Percentiles rank a stretch among this genome's conserved stretches.
Evolutionary conservation across 1,284 basidiomycete genomes (phyloP).

Genomic region (Xanthoconium separans): DNA sequence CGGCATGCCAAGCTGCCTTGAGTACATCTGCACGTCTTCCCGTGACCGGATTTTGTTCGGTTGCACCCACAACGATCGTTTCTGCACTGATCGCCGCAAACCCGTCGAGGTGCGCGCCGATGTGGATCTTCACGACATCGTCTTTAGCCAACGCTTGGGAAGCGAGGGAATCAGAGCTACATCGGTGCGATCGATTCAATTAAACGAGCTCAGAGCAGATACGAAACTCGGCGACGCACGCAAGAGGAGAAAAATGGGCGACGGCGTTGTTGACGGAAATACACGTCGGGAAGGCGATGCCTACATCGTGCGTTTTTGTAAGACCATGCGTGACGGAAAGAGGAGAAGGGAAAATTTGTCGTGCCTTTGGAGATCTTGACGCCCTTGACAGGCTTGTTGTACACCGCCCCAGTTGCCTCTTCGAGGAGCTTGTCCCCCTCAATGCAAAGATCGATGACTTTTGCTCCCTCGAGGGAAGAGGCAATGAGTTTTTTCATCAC

Average conservation of each 20-base stretch:
- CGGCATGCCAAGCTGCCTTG: conserved; percentile 91
- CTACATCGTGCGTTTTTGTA: conserved; percentile 39
- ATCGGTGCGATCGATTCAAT: conserved; percentile 12
- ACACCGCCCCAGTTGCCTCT: conserved; percentile 80
- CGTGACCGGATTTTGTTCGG: conserved; percentile 70
- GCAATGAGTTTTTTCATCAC: conserved; percentile 87
- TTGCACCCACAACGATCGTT: conserved; percentile 85
- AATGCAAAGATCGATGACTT: conserved; percentile 87
- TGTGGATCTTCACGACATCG: conserved; percentile 94
- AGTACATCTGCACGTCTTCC: conserved; percentile 88
- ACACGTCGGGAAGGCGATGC: conserved; percentile 91
- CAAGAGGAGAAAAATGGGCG: conserved; percentile 79
- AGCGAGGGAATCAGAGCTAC: conserved; percentile 70
- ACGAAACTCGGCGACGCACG: conserved; percentile 41
- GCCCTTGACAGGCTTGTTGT: conserved; percentile 88
- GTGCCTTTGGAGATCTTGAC: conserved; percentile 85
- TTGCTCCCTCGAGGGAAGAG: conserved; percentile 77
- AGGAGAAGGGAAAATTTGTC: too few relatives aligned
- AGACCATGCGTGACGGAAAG: conserved; percentile 3
- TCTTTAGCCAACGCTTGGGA: conserved; percentile 73
- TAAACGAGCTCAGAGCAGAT: conserved; percentile 12
- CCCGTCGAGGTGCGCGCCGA: conserved; percentile 97
- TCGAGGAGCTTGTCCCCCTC: conserved; percentile 93
- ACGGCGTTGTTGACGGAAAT: conserved; percentile 91
- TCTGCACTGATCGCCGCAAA: conserved; percentile 89